Evolutionary conservation across 2,329 filamentous ascomycete genomes (phyloP).

Genomic region (Cercospora sp.): DNA sequence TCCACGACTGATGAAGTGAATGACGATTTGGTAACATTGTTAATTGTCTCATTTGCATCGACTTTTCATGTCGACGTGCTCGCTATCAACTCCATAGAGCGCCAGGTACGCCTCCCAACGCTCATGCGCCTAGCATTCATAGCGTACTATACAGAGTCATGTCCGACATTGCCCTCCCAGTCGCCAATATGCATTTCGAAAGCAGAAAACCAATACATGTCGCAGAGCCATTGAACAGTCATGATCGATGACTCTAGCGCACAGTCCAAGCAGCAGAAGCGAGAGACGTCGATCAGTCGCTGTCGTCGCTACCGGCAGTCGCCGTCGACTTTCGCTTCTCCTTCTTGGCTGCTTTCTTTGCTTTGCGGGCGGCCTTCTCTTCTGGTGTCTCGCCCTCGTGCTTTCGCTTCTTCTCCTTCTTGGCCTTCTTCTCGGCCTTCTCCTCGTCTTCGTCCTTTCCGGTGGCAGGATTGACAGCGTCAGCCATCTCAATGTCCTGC

Average conservation of each 20-base stretch:
- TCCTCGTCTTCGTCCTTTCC: constrained; percentile 34
- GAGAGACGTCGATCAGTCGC: constrained; percentile 21
- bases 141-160: constrained; percentile 22
- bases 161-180: constrained; percentile 3
- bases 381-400: constrained; percentile 50
- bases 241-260: not conserved
- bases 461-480: constrained; percentile 35
- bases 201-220: constrained; percentile 12
- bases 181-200: constrained; percentile 7
- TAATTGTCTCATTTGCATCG: not conserved
- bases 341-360: constrained; percentile 81
- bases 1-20: not conserved
- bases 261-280: not conserved
- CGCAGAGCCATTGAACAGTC: not conserved
- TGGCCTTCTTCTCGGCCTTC: constrained; percentile 34
- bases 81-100: constrained; percentile 16
- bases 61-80: constrained; percentile 9
- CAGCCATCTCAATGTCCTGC: constrained; percentile 43
- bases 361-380: constrained; percentile 51
- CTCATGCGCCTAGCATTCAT: constrained; percentile 17
- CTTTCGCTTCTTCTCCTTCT: constrained; percentile 50
- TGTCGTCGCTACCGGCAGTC: constrained; percentile 34
- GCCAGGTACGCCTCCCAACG: constrained; percentile 17
- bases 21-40: not conserved
- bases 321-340: constrained; percentile 50